Evolutionary conservation across 345 rosid species (phyloP), one percentile per base, ranked within the genome.

Genomic region (Erodium maritimum): DNA sequence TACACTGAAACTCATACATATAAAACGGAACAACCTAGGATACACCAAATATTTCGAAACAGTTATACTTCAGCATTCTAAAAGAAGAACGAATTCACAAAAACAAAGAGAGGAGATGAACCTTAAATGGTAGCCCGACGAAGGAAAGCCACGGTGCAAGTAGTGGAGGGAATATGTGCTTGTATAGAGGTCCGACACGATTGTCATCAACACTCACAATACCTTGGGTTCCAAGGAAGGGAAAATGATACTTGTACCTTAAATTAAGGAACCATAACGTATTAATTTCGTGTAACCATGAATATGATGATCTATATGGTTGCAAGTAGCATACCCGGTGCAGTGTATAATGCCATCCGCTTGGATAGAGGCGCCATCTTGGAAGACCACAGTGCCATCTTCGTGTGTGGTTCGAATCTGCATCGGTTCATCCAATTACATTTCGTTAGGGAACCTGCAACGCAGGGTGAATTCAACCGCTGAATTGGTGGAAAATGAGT

Each of bases 231-330:
- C 84, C 88, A n/a, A 91, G 90, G 74, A 91, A 91, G 19, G 97
- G 95, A 67, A 85, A 85, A 70, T 80, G 82, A 72, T 88, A 88
- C 71, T 84, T 86, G 80, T 84, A 91, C 86, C 97, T 90, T 64
- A 2, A 23, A 23, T 21, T 45, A 62, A 1, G 0, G 42, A 64
- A 58, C 33, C 34, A n/a, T n/a, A n/a, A n/a, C n/a, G n/a, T n/a
- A n/a, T n/a, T n/a, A n/a, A n/a, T n/a, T n/a, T n/a, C n/a, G n/a
- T n/a, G n/a, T n/a, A n/a, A n/a, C n/a, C n/a, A n/a, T n/a, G n/a
- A n/a, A n/a, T n/a, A n/a, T n/a, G n/a, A n/a, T n/a, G n/a, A n/a
- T n/a, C n/a, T n/a, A n/a, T n/a, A n/a, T n/a, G n/a, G n/a, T n/a
- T n/a, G n/a, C n/a, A n/a, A n/a, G 23, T 52, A 61, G 21, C 56